A percentile compares a stretch with the other conserved stretches of the same genome.
These are phyloP conservation scores for Podospora comata DNA, from an alignment of 495 filamentous ascomycete genomes.

Conservation along the genomic window DNA sequence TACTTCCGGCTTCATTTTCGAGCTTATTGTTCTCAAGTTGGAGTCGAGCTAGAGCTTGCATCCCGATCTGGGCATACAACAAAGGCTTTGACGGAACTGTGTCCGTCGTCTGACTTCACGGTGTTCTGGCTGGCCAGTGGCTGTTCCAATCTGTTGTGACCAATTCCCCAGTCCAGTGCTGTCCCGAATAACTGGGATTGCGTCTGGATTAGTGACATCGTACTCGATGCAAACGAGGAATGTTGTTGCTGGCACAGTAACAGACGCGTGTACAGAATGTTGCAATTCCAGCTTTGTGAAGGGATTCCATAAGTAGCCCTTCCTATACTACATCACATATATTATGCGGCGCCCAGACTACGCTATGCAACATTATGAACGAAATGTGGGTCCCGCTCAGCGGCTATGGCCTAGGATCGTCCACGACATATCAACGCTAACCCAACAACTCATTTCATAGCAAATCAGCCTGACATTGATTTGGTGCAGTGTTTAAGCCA, in stretches of 20 bases:
- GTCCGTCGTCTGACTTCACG: not conserved
- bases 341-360: not conserved
- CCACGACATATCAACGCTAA: not conserved
- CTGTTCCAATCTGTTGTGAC: no score
- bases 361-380: not conserved
- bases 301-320: no score
- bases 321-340: no score
- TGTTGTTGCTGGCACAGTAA: no score
- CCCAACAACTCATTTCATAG: not conserved
- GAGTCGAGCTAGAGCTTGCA: not conserved
- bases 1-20: no score
- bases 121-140: no score
- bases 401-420: not conserved
- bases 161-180: no score
- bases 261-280: no score
- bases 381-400: not conserved
- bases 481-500: not conserved
- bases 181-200: no score
- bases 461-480: not conserved
- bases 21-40: not conserved
- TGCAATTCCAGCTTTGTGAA: no score
- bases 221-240: no score
- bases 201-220: no score
- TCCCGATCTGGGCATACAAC: not conserved
- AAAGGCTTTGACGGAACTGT: not conserved